A percentile compares a stretch with the other conserved stretches of the same genome.
These are phyloP conservation scores for Syncephalastrum monosporum DNA, from an alignment of 371 early-diverging fungal genomes.

Conservation along the genomic window DNA sequence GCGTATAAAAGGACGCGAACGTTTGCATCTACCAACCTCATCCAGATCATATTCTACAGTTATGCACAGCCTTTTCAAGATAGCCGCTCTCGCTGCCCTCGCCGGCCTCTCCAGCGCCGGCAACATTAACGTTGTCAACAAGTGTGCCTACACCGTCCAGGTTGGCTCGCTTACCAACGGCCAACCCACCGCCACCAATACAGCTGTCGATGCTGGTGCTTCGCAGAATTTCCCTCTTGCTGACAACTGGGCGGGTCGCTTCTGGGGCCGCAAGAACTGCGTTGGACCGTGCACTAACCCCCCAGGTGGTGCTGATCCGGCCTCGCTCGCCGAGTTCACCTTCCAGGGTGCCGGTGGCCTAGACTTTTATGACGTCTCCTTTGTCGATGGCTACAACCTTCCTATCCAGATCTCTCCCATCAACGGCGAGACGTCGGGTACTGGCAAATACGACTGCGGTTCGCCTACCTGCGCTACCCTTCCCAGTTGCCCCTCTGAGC, in stretches of 20 bases:
- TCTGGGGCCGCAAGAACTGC: slow-evolving; percentile 36
- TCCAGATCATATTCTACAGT: no score
- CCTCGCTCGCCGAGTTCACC: slow-evolving; percentile 39
- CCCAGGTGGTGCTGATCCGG: slow-evolving; percentile 25
- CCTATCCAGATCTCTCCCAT: slow-evolving; percentile 31
- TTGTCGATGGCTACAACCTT: slow-evolving; percentile 42
- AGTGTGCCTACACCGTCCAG: slow-evolving; percentile 24
- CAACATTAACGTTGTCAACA: slow-evolving; percentile 23
- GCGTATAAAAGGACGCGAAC: no score
- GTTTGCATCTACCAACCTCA: no score
- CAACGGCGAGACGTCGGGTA: slow-evolving; percentile 14
- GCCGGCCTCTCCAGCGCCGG: slow-evolving; percentile 18
- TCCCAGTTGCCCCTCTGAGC: slow-evolving; percentile 35
- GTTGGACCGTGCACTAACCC: slow-evolving; percentile 11
- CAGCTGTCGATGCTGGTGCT: slow-evolving; percentile 15
- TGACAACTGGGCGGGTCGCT: slow-evolving; percentile 34
- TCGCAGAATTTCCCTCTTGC: slow-evolving; percentile 19
- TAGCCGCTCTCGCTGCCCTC: slow-evolving; percentile 6
- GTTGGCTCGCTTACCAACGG: slow-evolving; percentile 37
- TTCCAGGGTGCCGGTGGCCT: slow-evolving; percentile 21
- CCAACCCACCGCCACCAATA: neutral
- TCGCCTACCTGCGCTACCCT: slow-evolving; percentile 26
- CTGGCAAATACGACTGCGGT: slow-evolving; percentile 25
- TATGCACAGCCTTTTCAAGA: no score
- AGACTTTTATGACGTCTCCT: slow-evolving; percentile 42